Conservation (phyloP, 176 grass and related monocot genomes). For the Hsuehochloa calcarea region DNA sequence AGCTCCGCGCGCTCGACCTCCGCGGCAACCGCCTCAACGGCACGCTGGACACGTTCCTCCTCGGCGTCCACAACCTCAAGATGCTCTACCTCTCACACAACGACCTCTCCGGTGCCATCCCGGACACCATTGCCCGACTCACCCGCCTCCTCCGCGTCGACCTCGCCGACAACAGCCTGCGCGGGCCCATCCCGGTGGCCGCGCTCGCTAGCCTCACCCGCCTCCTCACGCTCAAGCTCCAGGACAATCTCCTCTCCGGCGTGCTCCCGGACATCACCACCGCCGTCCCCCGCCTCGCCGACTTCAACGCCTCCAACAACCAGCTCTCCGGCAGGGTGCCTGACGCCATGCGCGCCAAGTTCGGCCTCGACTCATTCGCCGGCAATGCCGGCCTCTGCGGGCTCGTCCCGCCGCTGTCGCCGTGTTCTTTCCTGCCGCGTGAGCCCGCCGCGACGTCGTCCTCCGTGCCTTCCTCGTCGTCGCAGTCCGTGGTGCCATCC, state of each 20-base stretch:
- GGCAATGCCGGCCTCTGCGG: constrained; percentile 59
- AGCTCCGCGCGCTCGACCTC: constrained; percentile 72
- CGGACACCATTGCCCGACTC: constrained; percentile 28
- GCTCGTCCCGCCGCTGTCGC: constrained; percentile 34
- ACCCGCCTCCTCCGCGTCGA: constrained; percentile 42
- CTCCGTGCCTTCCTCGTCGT: constrained; percentile 29
- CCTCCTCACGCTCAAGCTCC: constrained; percentile 61
- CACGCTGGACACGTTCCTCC: constrained; percentile 56
- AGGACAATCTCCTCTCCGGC: constrained; percentile 72
- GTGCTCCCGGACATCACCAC: constrained; percentile 46
- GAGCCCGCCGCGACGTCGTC: constrained; percentile 45
- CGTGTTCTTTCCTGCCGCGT: constrained; percentile 58
- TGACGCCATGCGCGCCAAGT: constrained; percentile 50
- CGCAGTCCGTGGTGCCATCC: constrained; percentile 64
- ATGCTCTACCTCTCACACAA: constrained; percentile 74
- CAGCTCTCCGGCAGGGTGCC: constrained; percentile 70
- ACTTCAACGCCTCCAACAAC: constrained; percentile 78
- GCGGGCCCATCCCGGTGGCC: constrained; percentile 47
- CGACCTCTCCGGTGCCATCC: constrained; percentile 56
- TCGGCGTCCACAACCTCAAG: constrained; percentile 53
- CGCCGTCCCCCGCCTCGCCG: constrained; percentile 39
- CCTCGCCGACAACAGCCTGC: constrained; percentile 64
- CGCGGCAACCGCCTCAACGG: constrained; percentile 80
- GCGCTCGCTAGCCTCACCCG: constrained; percentile 41
- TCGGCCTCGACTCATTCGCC: constrained; percentile 47